Base-by-base conservation (phyloP, 768 basidiomycete genomes). In the Tulasnella sp. region DNA sequence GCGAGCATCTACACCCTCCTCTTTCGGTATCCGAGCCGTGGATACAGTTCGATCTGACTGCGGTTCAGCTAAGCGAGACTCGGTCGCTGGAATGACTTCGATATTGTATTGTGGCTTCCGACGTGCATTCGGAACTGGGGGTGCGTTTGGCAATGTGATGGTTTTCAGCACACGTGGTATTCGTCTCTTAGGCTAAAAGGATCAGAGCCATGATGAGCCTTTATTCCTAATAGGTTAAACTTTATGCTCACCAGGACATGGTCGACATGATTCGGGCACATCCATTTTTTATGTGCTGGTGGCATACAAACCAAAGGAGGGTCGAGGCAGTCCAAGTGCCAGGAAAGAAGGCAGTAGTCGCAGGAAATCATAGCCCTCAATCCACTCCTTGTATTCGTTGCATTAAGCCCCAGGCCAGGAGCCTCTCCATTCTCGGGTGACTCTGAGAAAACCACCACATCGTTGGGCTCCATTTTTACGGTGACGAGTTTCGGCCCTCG, bases 191-290 rank as follows among this genome's bases (percentile, higher is more conserved):
- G 88, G 85, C 95, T 97, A 77, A 67, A 67, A 75, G n/a, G 47
- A 64, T 44, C 26, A 66, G n/a, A 72, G 62, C 41, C 52, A 36
- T 52, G 74, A 40, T 34, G 69, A 62, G 71, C 40, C 22, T 62
- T 36, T 47, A 70, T 35, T 16, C n/a, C 39, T 22, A 29, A 40
- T 59, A 7, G 29, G 52, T 64, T 17, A 66, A 62, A 69, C 8
- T 37, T 64, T 40, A 67, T 7, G 83, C 93, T 80, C 78, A 96
- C 95, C 73, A 92, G 79, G 69, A 89, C 85, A 72, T 88, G 87
- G 75, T 97, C 95, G n/a, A 88, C 89, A 78, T 99, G 97, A 77
- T 96, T 94, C 8, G 97, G 97, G 80, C 97, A 99, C 95, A 96
- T 97, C 95, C 96, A 99, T 79, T 95, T 97, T 83, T 89, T 91